These are phyloP conservation scores for Suhomyces bokatorum DNA, from an alignment of 1,139 yeast species.

Conservation along the genomic window DNA sequence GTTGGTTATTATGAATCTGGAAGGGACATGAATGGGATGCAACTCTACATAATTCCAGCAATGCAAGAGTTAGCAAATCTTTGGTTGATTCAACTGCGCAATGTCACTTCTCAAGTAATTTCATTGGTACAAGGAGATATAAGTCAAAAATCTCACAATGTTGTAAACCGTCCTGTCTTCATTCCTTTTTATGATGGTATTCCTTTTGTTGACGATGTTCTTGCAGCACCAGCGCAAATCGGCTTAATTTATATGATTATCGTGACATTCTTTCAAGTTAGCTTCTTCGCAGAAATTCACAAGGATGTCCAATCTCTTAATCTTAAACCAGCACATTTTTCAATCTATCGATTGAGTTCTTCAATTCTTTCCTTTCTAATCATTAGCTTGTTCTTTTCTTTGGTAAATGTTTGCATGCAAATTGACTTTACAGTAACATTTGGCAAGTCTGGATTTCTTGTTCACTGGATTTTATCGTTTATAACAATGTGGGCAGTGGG, in stretches of 20 bases:
- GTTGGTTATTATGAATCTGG: slow-evolving; percentile 42
- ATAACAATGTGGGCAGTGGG: slow-evolving; percentile 49
- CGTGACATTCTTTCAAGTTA: slow-evolving; percentile 48
- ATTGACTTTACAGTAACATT: slow-evolving; percentile 40
- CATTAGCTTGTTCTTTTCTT: slow-evolving; percentile 38
- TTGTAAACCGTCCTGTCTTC: slow-evolving; percentile 36
- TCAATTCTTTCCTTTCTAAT: slow-evolving; percentile 35
- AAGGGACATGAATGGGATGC: slow-evolving; percentile 38
- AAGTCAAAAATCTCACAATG: slow-evolving; percentile 17
- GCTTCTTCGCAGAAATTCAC: slow-evolving; percentile 17
- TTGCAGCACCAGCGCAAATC: slow-evolving; percentile 67
- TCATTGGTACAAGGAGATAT: slow-evolving; percentile 12
- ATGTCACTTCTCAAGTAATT: slow-evolving; percentile 14
- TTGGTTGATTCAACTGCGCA: slow-evolving; percentile 19
- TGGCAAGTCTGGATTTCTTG: slow-evolving; percentile 45
- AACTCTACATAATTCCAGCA: slow-evolving; percentile 27
- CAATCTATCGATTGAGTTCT: slow-evolving; percentile 32
- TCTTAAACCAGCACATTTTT: slow-evolving; percentile 30
- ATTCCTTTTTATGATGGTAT: slow-evolving; percentile 47
- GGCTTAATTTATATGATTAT: slow-evolving; percentile 77
- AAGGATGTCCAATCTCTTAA: slow-evolving; percentile 20
- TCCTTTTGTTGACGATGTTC: slow-evolving; percentile 51
- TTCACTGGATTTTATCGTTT: slow-evolving; percentile 46
- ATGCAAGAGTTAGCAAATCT: slow-evolving; percentile 19
- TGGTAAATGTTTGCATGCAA: slow-evolving; percentile 46